phyloP scores from a whole-genome alignment of 345 rosid species.

The Aquilaria yunnanensis region DNA sequence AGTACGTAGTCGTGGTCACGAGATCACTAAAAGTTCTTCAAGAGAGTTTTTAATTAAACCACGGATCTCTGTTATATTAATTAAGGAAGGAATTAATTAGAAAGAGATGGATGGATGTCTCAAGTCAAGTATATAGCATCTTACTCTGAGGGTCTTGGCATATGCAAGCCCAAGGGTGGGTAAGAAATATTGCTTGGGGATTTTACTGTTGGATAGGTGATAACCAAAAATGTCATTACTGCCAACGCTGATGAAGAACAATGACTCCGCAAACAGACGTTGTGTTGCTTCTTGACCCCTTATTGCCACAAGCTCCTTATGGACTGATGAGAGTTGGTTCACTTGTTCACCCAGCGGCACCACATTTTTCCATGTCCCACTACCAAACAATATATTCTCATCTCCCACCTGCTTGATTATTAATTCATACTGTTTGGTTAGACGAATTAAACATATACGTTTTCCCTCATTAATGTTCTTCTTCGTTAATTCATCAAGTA shows the following conservation, averaged over 20 bases:
- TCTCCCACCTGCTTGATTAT: not conserved
- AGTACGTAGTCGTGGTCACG: no score
- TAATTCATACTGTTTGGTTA: no score
- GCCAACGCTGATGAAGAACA: slow-evolving; percentile 50
- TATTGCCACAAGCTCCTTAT: slow-evolving; percentile 10
- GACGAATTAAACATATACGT: no score
- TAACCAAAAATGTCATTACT: slow-evolving; percentile 42
- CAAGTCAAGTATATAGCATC: no score
- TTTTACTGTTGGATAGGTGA: slow-evolving; percentile 15
- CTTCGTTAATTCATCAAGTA: no score
- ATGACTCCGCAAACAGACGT: slow-evolving; percentile 23
- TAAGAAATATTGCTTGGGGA: slow-evolving; percentile 27
- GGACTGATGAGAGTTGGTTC: slow-evolving; percentile 22
- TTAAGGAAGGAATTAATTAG: not conserved
- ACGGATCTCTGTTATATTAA: no score
- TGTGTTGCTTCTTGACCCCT: slow-evolving; percentile 21
- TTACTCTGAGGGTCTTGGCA: slow-evolving; percentile 31
- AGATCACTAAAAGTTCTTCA: no score
- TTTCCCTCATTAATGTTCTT: no score
- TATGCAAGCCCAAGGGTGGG: slow-evolving; percentile 25
- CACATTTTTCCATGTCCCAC: slow-evolving; percentile 13
- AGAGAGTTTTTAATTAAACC: no score
- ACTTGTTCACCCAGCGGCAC: slow-evolving; percentile 34
- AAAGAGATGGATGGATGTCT: slow-evolving; percentile 1
- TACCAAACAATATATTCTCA: not conserved